A percentile compares a stretch with the other conserved stretches of the same genome.
Evolutionary conservation across 495 filamentous ascomycete genomes (phyloP).

Genomic region (Xylaria scruposa): DNA sequence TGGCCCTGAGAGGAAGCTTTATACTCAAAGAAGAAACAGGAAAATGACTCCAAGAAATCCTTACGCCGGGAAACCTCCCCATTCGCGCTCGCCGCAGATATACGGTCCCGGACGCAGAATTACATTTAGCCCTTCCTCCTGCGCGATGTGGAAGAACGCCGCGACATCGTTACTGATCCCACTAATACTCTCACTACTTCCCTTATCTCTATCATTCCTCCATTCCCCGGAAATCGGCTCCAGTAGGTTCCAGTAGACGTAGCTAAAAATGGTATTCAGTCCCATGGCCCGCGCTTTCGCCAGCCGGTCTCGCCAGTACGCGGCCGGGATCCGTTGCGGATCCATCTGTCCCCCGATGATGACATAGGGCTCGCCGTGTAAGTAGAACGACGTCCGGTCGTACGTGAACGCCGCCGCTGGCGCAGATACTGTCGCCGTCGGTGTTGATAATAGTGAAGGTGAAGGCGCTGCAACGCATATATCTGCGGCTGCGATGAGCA

Average conservation of each 20-base stretch:
- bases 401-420: constrained; percentile 32
- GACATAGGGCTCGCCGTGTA: constrained; percentile 49
- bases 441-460: not conserved
- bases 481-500: not conserved
- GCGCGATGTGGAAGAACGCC: constrained; percentile 48
- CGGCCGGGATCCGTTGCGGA: constrained; percentile 52
- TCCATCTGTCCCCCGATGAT: constrained; percentile 61
- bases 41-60: not conserved
- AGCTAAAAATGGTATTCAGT: constrained; percentile 56
- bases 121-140: constrained; percentile 50
- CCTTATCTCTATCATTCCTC: constrained; percentile 23
- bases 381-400: constrained; percentile 46
- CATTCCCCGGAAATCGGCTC: constrained; percentile 47
- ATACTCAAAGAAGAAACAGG: not conserved
- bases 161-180: constrained; percentile 49
- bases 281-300: constrained; percentile 53
- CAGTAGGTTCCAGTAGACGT: constrained; percentile 56
- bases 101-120: constrained; percentile 55
- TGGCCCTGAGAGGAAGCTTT: not conserved
- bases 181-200: constrained; percentile 7
- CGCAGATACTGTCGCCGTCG: not conserved
- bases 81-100: constrained; percentile 57
- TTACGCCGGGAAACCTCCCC: constrained; percentile 53
- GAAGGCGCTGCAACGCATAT: not conserved
- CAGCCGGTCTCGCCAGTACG: constrained; percentile 51